Conservation (phyloP, 1,139 yeast species). For the Protomyces lactucae-debilis region DNA sequence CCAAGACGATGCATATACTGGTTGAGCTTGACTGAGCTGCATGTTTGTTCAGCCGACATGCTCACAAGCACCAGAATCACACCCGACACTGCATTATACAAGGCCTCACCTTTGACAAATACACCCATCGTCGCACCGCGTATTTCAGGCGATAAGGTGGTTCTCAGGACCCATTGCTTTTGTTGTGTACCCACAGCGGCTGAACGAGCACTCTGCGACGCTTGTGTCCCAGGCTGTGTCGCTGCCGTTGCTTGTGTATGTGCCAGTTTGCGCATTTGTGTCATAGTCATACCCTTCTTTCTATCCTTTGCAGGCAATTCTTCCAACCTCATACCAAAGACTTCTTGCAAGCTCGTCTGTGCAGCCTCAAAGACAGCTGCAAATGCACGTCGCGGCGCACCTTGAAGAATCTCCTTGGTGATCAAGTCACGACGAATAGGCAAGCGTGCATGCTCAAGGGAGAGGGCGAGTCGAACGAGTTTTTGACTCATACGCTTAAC, state of each 20-base stretch:
- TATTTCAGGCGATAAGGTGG: slow-evolving; percentile 26
- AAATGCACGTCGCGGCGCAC: slow-evolving; percentile 30
- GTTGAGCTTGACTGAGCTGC: slow-evolving; percentile 21
- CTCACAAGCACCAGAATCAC: slow-evolving; percentile 28
- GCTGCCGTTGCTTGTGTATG: slow-evolving; percentile 10
- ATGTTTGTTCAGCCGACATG: slow-evolving; percentile 28
- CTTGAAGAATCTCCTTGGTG: slow-evolving; percentile 29
- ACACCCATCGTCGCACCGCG: slow-evolving; percentile 10
- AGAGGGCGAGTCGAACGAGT: slow-evolving; percentile 31
- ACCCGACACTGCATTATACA: slow-evolving; percentile 24
- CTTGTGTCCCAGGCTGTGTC: slow-evolving; percentile 1
- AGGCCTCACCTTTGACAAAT: slow-evolving; percentile 16
- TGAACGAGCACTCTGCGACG: neutral
- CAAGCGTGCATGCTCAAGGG: slow-evolving; percentile 28
- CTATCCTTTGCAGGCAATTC: slow-evolving; percentile 31
- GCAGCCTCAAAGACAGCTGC: slow-evolving; percentile 29
- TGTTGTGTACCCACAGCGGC: neutral
- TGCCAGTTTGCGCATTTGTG: slow-evolving; percentile 24
- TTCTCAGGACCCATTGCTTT: slow-evolving; percentile 29
- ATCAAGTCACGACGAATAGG: slow-evolving; percentile 31
- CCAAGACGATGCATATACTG: slow-evolving; percentile 27
- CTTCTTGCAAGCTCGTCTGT: slow-evolving; percentile 28
- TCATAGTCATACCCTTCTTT: slow-evolving; percentile 23
- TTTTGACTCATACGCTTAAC: slow-evolving; percentile 31
- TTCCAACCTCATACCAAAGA: slow-evolving; percentile 30